phyloP scores from a whole-genome alignment of 73 alveolate species.

The Vitrella brassicaformis region DNA sequence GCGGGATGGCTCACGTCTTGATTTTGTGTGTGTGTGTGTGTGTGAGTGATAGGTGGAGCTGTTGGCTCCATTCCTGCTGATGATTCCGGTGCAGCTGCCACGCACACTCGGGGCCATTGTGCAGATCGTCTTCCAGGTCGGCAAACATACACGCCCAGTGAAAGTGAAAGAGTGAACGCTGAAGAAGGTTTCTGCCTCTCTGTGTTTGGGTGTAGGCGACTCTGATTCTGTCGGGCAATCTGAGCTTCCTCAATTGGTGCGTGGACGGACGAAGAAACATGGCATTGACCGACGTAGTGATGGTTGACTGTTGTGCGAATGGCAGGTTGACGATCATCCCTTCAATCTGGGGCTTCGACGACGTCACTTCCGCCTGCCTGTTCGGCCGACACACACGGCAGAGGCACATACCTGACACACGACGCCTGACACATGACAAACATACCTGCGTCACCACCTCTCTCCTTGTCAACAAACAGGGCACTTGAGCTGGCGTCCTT shows the following conservation, averaged over 20 bases:
- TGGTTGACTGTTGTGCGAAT: no score
- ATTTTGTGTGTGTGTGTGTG: neutral
- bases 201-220: no score
- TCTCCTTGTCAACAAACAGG: no score
- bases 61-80: neutral
- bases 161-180: no score
- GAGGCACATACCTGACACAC: no score
- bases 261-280: no score
- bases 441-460: no score
- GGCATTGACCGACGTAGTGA: no score
- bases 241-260: neutral
- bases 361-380: neutral
- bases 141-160: no score
- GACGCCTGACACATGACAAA: no score
- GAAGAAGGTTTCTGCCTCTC: no score
- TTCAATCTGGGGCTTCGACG: neutral
- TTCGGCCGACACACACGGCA: neutral
- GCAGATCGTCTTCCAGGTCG: neutral
- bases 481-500: no score
- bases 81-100: neutral
- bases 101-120: neutral
- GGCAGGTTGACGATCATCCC: neutral
- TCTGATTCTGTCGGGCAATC: neutral
- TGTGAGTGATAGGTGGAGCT: neutral
- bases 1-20: neutral